These are phyloP conservation scores for Malus domestica DNA, from an alignment of 306 rosid species.

Conservation along the genomic window DNA sequence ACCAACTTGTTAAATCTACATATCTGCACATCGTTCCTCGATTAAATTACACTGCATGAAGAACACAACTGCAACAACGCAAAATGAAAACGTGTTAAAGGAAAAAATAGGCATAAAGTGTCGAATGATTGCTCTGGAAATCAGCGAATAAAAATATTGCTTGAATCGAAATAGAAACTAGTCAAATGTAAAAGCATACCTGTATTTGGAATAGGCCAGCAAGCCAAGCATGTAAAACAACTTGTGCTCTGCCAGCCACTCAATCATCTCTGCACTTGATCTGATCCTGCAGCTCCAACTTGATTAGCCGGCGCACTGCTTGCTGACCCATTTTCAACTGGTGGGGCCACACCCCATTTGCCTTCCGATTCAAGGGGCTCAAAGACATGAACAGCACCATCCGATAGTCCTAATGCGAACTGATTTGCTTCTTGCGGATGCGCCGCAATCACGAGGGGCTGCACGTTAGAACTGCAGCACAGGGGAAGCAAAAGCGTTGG, in stretches of 20 bases:
- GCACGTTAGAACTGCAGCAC: slow-evolving; percentile 53
- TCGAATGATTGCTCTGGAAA: not conserved
- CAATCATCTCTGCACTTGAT: slow-evolving; percentile 70
- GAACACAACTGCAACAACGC: slow-evolving; percentile 36
- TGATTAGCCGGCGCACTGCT: slow-evolving; percentile 50
- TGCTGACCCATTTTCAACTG: slow-evolving; percentile 78
- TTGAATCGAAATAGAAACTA: not conserved
- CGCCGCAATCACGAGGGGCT: slow-evolving; percentile 82
- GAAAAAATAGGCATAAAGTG: not conserved
- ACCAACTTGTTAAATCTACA: slow-evolving; percentile 34
- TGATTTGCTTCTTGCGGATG: slow-evolving; percentile 93
- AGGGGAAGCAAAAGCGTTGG: not conserved
- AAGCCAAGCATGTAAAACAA: slow-evolving; percentile 66
- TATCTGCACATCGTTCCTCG: slow-evolving; percentile 33
- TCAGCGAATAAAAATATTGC: not conserved
- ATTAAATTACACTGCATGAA: slow-evolving; percentile 29
- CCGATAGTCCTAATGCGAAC: slow-evolving; percentile 84
- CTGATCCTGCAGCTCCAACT: slow-evolving; percentile 76
- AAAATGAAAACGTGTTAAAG: not conserved
- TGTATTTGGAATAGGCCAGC: slow-evolving; percentile 37
- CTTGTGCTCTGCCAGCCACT: slow-evolving; percentile 53
- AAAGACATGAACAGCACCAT: slow-evolving; percentile 86
- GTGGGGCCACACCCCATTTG: slow-evolving; percentile 88
- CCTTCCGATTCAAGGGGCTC: slow-evolving; percentile 94
- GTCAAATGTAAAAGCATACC: slow-evolving; percentile 25